Base-by-base conservation (phyloP, 371 early-diverging fungal species). In the Syncephalastrum contaminatum region DNA sequence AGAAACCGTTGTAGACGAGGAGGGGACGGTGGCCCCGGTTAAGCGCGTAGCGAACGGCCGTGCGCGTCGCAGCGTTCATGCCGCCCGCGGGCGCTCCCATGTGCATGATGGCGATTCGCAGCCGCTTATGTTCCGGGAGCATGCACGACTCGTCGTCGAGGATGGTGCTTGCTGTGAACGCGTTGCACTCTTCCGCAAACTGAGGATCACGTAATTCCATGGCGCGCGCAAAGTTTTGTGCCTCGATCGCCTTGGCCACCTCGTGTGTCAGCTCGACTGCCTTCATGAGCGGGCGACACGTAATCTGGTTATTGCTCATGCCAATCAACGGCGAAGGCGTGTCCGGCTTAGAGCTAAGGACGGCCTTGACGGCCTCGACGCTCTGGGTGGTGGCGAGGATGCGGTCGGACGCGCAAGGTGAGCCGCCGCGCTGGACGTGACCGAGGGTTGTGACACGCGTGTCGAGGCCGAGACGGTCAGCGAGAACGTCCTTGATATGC, bases 401-500 rank as follows among this genome's bases (percentile, higher is more conserved):
- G 43, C 99, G 87, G 69, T 99, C 99, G 61, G 81, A 88, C 8
- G 93, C 91, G 59, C 88, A 86, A 6, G 99, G 98, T 1, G 87
- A 83, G 15, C 99, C 99, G 54, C 99, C 99, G 46, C 99, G 86
- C 75, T 99, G 99, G 16, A 97, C 91, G 67, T 99, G 99, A 7
- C 99, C 99, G 22, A 99, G 75, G n/a, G 86, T 92, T 8, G 98
- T 93, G 45, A 95, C 89, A 6, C 99, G 84, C 3, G 95, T 93
- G 62, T 99, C 99, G 46, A 95, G 77, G 19, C 86, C 85, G n/a
- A 92, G 69, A 6, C 88, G 75, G 14, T 87, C 80, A 18, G 84
- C 75, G 44, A 99, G 70, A 21, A 92, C 79, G 22, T 92, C 82
- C 58, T 86, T 87, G 60, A 99, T 83, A 40, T 90, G 77, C 15